A percentile compares a stretch with the other conserved stretches of the same genome.
These are phyloP conservation scores for Heterobasidion parviporum DNA, from an alignment of 1,284 basidiomycete species.

Conservation along the genomic window DNA sequence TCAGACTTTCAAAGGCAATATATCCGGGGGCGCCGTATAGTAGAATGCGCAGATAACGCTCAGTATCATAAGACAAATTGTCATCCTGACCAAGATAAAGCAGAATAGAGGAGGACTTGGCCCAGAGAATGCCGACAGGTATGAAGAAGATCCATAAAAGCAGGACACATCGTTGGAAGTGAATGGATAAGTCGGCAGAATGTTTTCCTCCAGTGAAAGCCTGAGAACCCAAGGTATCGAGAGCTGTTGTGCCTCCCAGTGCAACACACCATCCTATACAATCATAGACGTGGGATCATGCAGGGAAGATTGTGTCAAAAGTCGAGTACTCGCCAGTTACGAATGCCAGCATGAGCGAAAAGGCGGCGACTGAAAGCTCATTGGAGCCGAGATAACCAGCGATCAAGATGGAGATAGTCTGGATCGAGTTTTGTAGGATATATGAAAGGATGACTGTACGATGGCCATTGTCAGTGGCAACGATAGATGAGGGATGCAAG, in stretches of 20 bases:
- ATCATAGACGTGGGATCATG: constrained; percentile 40
- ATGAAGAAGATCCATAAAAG: constrained; percentile 56
- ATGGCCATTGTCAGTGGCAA: neutral
- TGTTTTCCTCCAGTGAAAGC: constrained; percentile 56
- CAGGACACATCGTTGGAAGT: constrained; percentile 60
- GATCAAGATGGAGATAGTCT: constrained; percentile 55
- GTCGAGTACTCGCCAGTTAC: constrained; percentile 57
- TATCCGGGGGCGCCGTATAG: constrained; percentile 62
- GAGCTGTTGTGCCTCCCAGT: constrained; percentile 67
- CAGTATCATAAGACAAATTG: constrained; percentile 47
- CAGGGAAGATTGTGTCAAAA: constrained; percentile 11
- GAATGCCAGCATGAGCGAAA: constrained; percentile 68
- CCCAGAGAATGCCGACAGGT: constrained; percentile 55
- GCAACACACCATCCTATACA: constrained; percentile 63
- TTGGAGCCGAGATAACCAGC: constrained; percentile 59
- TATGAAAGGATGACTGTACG: constrained; percentile 52
- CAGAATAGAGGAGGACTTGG: constrained; percentile 50
- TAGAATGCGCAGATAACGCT: constrained; percentile 55
- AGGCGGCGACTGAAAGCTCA: constrained; percentile 62
- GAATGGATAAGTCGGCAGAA: constrained; percentile 55
- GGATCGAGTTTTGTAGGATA: constrained; percentile 64
- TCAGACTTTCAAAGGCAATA: constrained; percentile 68
- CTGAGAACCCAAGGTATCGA: constrained; percentile 71
- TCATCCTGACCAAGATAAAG: constrained; percentile 54
- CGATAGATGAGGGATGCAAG: neutral